phyloP scores from a whole-genome alignment of 306 rosid species.

The Betula pendula region DNA sequence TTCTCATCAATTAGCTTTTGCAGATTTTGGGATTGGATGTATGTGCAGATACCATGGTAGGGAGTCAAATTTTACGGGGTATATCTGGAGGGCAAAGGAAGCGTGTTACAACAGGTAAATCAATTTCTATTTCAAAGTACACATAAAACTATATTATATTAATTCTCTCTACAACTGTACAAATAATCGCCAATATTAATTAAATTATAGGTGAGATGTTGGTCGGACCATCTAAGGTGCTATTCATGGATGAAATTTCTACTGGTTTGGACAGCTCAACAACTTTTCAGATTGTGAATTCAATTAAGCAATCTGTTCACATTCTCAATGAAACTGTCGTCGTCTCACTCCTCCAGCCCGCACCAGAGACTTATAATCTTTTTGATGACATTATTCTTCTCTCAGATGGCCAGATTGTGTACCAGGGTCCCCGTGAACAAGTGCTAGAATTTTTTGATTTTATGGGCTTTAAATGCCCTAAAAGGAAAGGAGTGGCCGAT shows the following conservation, averaged over 20 bases:
- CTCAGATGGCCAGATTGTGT: constrained; percentile 56
- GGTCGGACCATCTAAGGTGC: constrained; percentile 56
- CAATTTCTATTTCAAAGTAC: not conserved
- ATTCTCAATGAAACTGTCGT: constrained; percentile 49
- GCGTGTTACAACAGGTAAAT: constrained; percentile 67
- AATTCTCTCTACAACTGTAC: not conserved
- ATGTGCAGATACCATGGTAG: constrained; percentile 81
- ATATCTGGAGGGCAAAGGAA: constrained; percentile 93
- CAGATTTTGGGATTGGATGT: constrained; percentile 82
- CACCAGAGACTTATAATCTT: constrained; percentile 56
- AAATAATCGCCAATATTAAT: not conserved
- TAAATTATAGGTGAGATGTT: constrained; percentile 50
- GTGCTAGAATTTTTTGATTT: constrained; percentile 49
- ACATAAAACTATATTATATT: no score
- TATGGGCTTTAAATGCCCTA: constrained; percentile 56
- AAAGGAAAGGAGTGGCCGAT: constrained; percentile 57
- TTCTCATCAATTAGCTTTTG: not conserved
- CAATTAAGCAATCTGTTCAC: constrained; percentile 42
- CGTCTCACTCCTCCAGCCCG: constrained; percentile 58
- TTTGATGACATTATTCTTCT: constrained; percentile 57
- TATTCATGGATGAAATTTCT: constrained; percentile 66
- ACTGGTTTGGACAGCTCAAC: constrained; percentile 65
- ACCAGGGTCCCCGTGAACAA: constrained; percentile 57
- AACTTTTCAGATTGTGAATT: constrained; percentile 57
- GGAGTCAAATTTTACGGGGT: constrained; percentile 76